These are phyloP conservation scores for Rhododendron mucronatum DNA, from an alignment of 148 eudicot genomes.

Conservation along the genomic window DNA sequence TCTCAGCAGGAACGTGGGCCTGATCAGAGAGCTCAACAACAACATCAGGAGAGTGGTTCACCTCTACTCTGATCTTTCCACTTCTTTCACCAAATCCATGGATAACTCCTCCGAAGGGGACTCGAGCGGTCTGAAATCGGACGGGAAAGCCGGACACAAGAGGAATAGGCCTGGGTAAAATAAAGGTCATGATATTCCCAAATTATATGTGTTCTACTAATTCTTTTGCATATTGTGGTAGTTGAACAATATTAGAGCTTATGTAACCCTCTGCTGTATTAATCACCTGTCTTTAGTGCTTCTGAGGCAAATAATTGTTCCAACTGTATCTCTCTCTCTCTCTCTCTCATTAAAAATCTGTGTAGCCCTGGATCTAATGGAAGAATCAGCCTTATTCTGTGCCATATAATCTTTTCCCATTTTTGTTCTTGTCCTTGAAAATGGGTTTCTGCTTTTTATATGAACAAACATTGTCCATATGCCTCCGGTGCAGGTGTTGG, in stretches of 20 bases:
- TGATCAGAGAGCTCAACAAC: constrained; percentile 84
- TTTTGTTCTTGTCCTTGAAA: neutral
- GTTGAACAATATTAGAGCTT: constrained; percentile 4
- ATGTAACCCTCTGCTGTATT: constrained; percentile 7
- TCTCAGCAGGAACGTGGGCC: constrained; percentile 66
- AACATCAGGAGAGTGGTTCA: constrained; percentile 80
- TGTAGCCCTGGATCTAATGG: constrained; percentile 15
- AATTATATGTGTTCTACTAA: constrained; percentile 9
- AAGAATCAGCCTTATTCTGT: constrained; percentile 5
- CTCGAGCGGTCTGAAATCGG: constrained; percentile 50
- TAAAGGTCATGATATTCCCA: neutral
- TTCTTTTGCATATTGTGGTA: constrained; percentile 18
- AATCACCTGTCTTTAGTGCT: neutral
- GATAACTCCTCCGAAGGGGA: constrained; percentile 79
- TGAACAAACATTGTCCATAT: neutral
- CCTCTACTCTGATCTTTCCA: constrained; percentile 76
- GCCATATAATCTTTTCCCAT: neutral
- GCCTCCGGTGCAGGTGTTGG: neutral
- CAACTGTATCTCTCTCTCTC: neutral
- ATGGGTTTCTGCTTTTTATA: neutral
- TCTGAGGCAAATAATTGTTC: constrained; percentile 3
- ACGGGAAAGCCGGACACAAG: constrained; percentile 54
- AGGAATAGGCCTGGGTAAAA: constrained; percentile 56
- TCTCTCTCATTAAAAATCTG: constrained; percentile 4
- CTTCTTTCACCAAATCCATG: constrained; percentile 52